These are phyloP conservation scores for Phytophthora sp. DNA, from an alignment of 352 stramenopile genomes.

Conservation along the genomic window DNA sequence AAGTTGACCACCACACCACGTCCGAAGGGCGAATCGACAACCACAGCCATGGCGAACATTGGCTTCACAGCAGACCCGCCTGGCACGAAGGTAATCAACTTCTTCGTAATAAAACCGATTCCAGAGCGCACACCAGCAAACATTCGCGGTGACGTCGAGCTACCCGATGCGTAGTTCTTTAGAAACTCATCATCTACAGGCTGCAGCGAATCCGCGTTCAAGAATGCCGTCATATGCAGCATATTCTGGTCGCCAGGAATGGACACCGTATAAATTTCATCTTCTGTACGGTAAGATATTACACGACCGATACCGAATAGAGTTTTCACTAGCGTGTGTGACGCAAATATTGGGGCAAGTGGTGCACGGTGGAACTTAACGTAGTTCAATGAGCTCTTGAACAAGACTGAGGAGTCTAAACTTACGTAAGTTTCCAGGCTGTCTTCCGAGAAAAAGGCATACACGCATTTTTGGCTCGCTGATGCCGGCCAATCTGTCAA, in stretches of 20 bases:
- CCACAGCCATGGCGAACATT: slow-evolving; percentile 54
- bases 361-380: slow-evolving; percentile 58
- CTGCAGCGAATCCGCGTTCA: slow-evolving; percentile 57
- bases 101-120: slow-evolving; percentile 83
- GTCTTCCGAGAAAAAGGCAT: slow-evolving; percentile 65
- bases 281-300: slow-evolving; percentile 62
- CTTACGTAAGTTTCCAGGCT: slow-evolving; percentile 51
- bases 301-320: slow-evolving; percentile 78
- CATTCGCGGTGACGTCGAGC: slow-evolving; percentile 62
- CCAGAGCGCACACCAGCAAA: slow-evolving; percentile 75
- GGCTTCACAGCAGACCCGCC: slow-evolving; percentile 51
- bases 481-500: slow-evolving; percentile 65
- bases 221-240: slow-evolving; percentile 50
- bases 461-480: slow-evolving; percentile 47
- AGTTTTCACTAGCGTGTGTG: slow-evolving; percentile 73
- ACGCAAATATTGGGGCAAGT: slow-evolving; percentile 47
- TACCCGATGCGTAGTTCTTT: slow-evolving; percentile 33
- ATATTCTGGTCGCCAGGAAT: slow-evolving; percentile 52
- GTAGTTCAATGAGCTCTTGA: slow-evolving; percentile 59
- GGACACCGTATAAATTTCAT: slow-evolving; percentile 74
- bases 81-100: slow-evolving; percentile 76
- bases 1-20: slow-evolving; percentile 72
- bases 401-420: slow-evolving; percentile 43
- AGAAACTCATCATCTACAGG: slow-evolving; percentile 43
- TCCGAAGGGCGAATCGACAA: slow-evolving; percentile 81